phyloP scores from a whole-genome alignment of 768 basidiomycete species.

The Vararia minispora region DNA sequence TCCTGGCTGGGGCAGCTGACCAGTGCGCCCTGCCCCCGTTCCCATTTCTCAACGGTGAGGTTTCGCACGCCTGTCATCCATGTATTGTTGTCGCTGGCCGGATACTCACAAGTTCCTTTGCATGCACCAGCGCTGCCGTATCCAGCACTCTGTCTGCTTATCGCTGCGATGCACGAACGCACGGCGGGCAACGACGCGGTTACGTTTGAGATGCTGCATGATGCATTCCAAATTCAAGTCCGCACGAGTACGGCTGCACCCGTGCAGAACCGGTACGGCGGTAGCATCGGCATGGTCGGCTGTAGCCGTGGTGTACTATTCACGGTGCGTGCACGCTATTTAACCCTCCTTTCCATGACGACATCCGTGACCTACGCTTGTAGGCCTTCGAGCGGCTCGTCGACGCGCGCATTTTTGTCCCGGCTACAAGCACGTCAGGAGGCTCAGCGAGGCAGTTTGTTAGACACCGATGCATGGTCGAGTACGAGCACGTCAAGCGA shows the following conservation, averaged over 20 bases:
- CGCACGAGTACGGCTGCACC: conserved; percentile 65
- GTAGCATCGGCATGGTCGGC: conserved; percentile 57
- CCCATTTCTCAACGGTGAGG: conserved; percentile 42
- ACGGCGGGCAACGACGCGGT: conserved; percentile 69
- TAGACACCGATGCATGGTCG: conserved; percentile 59
- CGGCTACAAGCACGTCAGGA: conserved; percentile 34
- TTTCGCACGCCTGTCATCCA: neutral
- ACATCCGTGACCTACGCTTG: neutral
- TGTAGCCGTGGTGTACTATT: conserved; percentile 55
- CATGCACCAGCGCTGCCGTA: conserved; percentile 54
- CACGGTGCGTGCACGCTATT: conserved; percentile 35
- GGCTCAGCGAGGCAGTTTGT: conserved; percentile 57
- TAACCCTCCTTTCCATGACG: conserved; percentile 1
- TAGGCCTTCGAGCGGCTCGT: conserved; percentile 75
- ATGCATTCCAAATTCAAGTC: conserved; percentile 65
- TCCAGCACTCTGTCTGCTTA: conserved; percentile 70
- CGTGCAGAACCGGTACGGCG: conserved; percentile 61
- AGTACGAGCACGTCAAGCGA: conserved; percentile 53
- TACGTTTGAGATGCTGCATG: conserved; percentile 88
- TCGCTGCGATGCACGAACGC: conserved; percentile 71
- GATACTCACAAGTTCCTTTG: conserved; percentile 3
- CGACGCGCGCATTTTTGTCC: conserved; percentile 41
- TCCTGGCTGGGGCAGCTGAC: conserved; percentile 30
- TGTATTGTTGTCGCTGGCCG: too few species aligned
- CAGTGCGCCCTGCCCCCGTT: conserved; percentile 53